Evolutionary conservation across 441 rosid species (phyloP).

Genomic region (Jatropha multifida): DNA sequence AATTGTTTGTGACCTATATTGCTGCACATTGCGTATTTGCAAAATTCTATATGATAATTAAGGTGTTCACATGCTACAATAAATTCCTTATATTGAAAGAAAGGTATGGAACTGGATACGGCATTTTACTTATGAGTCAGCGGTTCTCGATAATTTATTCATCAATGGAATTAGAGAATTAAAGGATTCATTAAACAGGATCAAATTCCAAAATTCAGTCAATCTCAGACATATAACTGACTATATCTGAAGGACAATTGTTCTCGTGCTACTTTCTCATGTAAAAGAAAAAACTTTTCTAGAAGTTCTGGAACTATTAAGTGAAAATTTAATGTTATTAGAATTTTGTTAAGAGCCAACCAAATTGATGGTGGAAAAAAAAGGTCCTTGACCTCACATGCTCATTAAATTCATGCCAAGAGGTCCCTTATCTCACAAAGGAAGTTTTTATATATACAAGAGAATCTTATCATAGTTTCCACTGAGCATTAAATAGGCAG

Average conservation of each 20-base stretch:
- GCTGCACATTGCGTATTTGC: conserved; percentile 1
- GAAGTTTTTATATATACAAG: not conserved
- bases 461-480: not conserved
- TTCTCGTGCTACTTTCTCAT: not conserved
- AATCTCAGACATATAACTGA: not conserved
- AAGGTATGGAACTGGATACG: not conserved
- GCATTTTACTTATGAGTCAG: not conserved
- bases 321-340: not conserved
- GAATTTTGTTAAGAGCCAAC: conserved; percentile 5
- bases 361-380: not conserved
- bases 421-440: not conserved
- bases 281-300: not conserved
- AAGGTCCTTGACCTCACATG: not conserved
- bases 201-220: not conserved
- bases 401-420: not conserved
- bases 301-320: not conserved
- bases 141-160: not conserved
- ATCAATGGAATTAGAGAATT: not conserved
- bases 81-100: conserved; percentile 1
- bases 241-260: not conserved
- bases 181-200: not conserved
- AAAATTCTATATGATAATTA: not conserved
- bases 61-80: not conserved
- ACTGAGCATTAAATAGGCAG: not conserved
- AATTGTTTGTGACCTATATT: not conserved